A percentile compares a stretch with the other conserved stretches of the same genome.
Evolutionary conservation across 148 eudicot genomes (phyloP).

Genomic region (Rhododendron henanense): DNA sequence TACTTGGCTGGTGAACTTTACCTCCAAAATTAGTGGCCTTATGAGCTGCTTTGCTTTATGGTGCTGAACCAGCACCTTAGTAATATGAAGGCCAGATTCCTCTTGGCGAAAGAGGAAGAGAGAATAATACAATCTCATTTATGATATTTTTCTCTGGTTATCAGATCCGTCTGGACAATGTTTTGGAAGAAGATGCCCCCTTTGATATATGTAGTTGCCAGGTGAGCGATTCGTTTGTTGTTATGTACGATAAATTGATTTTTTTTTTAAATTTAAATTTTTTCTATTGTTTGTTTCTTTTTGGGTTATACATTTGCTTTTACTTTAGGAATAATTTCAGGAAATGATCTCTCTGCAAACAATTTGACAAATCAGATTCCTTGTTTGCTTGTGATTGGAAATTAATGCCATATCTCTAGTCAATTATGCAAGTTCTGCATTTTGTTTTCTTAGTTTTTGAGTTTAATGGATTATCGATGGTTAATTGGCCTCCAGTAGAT

Average conservation of each 20-base stretch:
- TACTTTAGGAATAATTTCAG: background rate
- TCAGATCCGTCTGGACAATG: conserved; percentile 77
- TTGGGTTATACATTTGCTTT: background rate
- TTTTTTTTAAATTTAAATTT: background rate
- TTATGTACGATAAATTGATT: background rate
- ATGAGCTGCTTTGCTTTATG: background rate
- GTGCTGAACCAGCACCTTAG: background rate
- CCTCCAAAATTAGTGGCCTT: background rate
- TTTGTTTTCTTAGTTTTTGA: background rate
- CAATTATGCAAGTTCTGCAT: conserved; percentile 3
- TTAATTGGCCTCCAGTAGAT: background rate
- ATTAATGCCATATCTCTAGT: background rate
- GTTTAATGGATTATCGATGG: background rate
- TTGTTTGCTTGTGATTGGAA: background rate
- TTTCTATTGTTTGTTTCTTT: background rate
- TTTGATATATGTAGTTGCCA: conserved; percentile 97
- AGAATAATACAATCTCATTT: background rate
- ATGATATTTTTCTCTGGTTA: conserved; percentile 16
- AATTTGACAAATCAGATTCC: background rate
- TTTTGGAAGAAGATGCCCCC: conserved; percentile 83
- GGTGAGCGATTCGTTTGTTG: conserved; percentile 35
- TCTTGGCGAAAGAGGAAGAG: background rate
- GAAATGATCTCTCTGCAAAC: background rate
- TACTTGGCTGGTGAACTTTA: background rate
- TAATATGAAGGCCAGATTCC: background rate